These are phyloP conservation scores for Jasminum sambac DNA, from an alignment of 257 asterid genomes.

Conservation along the genomic window DNA sequence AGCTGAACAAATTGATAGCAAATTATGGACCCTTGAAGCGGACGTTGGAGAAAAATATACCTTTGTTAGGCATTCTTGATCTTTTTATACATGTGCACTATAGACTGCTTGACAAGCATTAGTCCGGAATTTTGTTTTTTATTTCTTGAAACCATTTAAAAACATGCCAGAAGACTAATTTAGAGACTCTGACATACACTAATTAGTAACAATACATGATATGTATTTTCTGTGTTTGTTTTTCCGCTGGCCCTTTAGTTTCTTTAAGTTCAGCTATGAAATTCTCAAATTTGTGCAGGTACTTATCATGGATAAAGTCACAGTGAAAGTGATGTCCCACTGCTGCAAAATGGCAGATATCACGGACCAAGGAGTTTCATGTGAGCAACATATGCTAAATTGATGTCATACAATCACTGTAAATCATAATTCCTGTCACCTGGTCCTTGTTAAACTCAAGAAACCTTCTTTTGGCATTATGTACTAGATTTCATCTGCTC, in stretches of 20 bases:
- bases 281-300: conserved; percentile 53
- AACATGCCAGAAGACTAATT: conserved; percentile 5
- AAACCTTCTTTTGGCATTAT: not conserved
- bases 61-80: not conserved
- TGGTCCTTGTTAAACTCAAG: conserved; percentile 10
- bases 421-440: conserved; percentile 11
- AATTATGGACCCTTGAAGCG: not conserved
- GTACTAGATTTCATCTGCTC: not conserved
- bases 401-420: not conserved
- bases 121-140: not conserved
- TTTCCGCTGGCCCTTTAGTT: conserved; percentile 4
- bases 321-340: conserved; percentile 88
- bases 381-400: conserved; percentile 46
- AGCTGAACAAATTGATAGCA: not conserved
- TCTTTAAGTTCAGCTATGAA: not conserved
- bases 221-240: not conserved
- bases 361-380: conserved; percentile 92
- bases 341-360: conserved; percentile 99
- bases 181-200: conserved; percentile 3
- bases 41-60: not conserved
- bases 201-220: not conserved
- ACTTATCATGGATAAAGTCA: conserved; percentile 97
- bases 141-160: not conserved
- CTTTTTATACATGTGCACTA: not conserved
- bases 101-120: not conserved